These are phyloP conservation scores for Aureobasidium melanogenum DNA, from an alignment of 2,329 filamentous ascomycete genomes.

Conservation along the genomic window DNA sequence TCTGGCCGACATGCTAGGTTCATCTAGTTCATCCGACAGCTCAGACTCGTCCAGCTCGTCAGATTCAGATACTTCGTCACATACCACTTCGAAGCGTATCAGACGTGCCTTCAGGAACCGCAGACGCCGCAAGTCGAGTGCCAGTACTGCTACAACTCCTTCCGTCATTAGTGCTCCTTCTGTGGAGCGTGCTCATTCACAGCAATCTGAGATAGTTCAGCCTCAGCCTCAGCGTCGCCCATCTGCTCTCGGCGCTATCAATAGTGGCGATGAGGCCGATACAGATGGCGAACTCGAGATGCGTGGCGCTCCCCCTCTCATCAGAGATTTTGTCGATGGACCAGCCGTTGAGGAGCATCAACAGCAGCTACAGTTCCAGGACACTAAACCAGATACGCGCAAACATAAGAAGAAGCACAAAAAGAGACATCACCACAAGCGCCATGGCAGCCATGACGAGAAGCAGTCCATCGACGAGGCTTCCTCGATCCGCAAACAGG, in stretches of 20 bases:
- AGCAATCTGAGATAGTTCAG: not conserved
- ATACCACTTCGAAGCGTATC: conserved; percentile 66
- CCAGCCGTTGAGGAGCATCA: conserved; percentile 28
- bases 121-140: conserved; percentile 68
- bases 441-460: conserved; percentile 21
- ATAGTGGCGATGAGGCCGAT: conserved; percentile 48
- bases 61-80: conserved; percentile 63
- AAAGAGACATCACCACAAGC: conserved; percentile 34
- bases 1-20: conserved; percentile 71
- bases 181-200: conserved; percentile 22
- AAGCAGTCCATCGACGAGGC: conserved; percentile 18
- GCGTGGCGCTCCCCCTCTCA: conserved; percentile 24
- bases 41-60: conserved; percentile 38
- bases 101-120: conserved; percentile 64
- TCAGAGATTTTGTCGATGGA: conserved; percentile 39
- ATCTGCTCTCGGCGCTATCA: conserved; percentile 32
- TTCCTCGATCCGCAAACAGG: conserved; percentile 11
- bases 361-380: not conserved
- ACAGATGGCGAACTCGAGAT: conserved; percentile 36
- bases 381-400: conserved; percentile 28
- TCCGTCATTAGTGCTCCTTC: conserved; percentile 38
- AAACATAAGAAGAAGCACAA: conserved; percentile 35
- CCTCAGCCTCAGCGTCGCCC: conserved; percentile 24
- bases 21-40: conserved; percentile 50
- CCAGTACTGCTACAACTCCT: conserved; percentile 55